These are phyloP conservation scores for Artemisia tridentata DNA, from an alignment of 129 eudicot genomes.

Conservation along the genomic window DNA sequence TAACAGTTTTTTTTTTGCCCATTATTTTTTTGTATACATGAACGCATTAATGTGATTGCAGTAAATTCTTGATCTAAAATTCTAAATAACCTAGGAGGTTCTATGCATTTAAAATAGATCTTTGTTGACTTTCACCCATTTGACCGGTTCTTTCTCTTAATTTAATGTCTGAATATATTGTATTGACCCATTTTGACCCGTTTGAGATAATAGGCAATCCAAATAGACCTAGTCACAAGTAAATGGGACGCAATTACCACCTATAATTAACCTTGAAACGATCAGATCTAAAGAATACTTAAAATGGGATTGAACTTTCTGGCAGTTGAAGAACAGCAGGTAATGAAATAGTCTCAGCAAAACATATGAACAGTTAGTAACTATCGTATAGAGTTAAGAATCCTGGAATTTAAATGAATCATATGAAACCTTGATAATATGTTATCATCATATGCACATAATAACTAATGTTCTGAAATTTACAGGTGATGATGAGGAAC, in stretches of 20 bases:
- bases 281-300: not conserved
- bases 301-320: not conserved
- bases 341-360: not conserved
- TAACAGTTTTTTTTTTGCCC: not conserved
- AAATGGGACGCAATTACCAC: not conserved
- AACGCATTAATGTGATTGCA: not conserved
- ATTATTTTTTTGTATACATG: too few species aligned
- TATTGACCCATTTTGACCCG: not conserved
- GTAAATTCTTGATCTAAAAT: not conserved
- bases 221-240: not conserved
- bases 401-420: not conserved
- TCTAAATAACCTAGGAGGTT: not conserved
- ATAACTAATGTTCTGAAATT: not conserved
- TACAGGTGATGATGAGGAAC: constrained; percentile 6
- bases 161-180: not conserved
- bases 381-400: not conserved
- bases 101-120: not conserved
- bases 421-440: not conserved
- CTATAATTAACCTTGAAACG: not conserved
- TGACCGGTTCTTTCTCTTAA: not conserved
- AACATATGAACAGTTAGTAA: not conserved
- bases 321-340: not conserved
- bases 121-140: not conserved
- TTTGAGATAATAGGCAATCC: not conserved
- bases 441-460: not conserved